Percentiles rank a stretch among this genome's conserved stretches.
phyloP scores from a whole-genome alignment of 1,284 basidiomycete species.

The Irpex lacteus region DNA sequence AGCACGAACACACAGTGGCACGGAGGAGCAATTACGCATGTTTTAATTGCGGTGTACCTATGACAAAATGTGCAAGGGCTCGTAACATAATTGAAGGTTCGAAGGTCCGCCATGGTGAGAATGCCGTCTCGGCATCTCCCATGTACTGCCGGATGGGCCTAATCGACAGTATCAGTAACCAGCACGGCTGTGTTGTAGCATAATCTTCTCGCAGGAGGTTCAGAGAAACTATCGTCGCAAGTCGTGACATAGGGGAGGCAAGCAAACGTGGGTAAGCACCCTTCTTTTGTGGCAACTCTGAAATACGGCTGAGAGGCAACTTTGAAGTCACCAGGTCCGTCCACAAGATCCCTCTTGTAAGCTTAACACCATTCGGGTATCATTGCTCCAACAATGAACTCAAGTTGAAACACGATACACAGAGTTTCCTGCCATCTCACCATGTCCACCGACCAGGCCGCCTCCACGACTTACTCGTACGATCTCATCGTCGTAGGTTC shows the following conservation, averaged over 20 bases:
- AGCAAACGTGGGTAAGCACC: too few species aligned
- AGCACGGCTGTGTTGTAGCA: too few species aligned
- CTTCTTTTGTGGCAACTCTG: too few species aligned
- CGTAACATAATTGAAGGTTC: background rate
- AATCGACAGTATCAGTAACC: background rate
- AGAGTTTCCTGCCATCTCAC: background rate
- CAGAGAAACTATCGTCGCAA: too few species aligned
- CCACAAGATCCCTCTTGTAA: too few species aligned
- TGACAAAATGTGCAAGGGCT: background rate
- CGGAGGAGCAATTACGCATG: background rate
- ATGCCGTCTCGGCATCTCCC: background rate
- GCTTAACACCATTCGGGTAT: too few species aligned
- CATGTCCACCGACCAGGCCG: background rate
- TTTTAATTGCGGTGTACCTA: background rate
- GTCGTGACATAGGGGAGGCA: too few species aligned
- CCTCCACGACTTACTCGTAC: background rate
- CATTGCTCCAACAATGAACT: too few species aligned
- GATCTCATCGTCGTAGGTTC: conserved; percentile 67
- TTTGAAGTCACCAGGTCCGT: too few species aligned
- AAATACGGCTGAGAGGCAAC: too few species aligned
- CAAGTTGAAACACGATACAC: background rate
- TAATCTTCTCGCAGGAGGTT: too few species aligned
- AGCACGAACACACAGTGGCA: background rate
- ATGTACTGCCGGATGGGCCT: background rate
- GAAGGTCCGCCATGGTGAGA: background rate